These are phyloP conservation scores for Epicoccum sorghinum DNA, from an alignment of 2,329 filamentous ascomycete genomes.

Conservation along the genomic window DNA sequence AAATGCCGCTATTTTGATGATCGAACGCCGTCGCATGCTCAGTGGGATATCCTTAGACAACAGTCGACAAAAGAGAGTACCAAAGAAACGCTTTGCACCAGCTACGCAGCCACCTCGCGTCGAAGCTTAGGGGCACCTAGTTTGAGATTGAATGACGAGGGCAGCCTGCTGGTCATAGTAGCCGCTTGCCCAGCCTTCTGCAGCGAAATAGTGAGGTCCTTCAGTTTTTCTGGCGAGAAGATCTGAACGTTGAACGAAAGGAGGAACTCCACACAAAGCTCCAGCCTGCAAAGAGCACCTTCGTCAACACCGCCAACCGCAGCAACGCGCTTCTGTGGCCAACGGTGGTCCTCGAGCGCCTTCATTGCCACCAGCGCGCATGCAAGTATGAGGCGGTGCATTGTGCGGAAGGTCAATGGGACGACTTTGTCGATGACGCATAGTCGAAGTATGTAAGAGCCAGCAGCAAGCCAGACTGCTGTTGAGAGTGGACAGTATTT, in stretches of 20 bases:
- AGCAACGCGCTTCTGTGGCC: constrained; percentile 81
- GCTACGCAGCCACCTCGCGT: constrained; percentile 23
- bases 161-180: constrained; percentile 40
- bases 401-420: constrained; percentile 80
- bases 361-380: constrained; percentile 90
- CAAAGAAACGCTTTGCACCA: constrained; percentile 6
- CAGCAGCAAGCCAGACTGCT: constrained; percentile 88
- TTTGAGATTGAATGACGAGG: constrained; percentile 42
- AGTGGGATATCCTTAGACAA: constrained; percentile 27
- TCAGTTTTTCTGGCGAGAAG: constrained; percentile 42
- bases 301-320: constrained; percentile 88
- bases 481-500: constrained; percentile 92
- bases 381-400: constrained; percentile 84
- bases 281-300: constrained; percentile 78
- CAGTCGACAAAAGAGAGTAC: constrained; percentile 21
- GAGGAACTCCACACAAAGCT: constrained; percentile 71
- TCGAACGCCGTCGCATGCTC: constrained; percentile 33
- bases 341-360: constrained; percentile 89
- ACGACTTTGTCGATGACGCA: constrained; percentile 76
- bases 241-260: constrained; percentile 51
- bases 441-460: constrained; percentile 83
- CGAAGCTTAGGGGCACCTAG: constrained; percentile 36
- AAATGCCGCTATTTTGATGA: constrained; percentile 21
- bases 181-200: constrained; percentile 50
- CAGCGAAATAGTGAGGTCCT: constrained; percentile 41